These are phyloP conservation scores for Phytophthora fragariae DNA, from an alignment of 352 stramenopile genomes.

Conservation along the genomic window DNA sequence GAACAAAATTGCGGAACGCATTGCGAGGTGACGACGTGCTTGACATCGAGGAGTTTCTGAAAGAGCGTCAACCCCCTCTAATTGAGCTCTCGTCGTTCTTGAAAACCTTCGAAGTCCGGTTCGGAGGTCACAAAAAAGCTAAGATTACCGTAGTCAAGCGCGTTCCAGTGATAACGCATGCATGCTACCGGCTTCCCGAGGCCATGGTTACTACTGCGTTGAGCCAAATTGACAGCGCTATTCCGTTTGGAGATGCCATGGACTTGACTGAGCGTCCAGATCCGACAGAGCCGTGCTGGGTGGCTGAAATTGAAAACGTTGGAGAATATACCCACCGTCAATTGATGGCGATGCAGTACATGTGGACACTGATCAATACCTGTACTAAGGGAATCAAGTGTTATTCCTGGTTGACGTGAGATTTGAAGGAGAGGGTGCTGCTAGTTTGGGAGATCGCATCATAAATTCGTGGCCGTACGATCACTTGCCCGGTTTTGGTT, in stretches of 20 bases:
- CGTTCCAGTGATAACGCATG: neutral
- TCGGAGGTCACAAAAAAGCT: neutral
- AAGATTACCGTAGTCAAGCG: neutral
- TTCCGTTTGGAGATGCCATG: neutral
- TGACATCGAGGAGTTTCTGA: slow-evolving; percentile 6
- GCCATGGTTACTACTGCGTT: neutral
- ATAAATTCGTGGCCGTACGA: neutral
- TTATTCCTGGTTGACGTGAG: neutral
- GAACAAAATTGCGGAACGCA: neutral
- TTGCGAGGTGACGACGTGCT: slow-evolving; percentile 1
- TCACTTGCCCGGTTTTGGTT: neutral
- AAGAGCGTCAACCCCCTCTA: neutral
- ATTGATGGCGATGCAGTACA: neutral
- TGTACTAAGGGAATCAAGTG: neutral
- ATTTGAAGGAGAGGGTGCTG: neutral
- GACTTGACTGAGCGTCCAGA: neutral
- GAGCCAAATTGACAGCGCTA: neutral
- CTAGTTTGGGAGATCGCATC: neutral
- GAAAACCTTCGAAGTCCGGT: neutral
- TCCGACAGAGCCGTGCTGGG: neutral
- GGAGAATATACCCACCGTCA: neutral
- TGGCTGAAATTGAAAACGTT: neutral
- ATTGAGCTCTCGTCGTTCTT: neutral
- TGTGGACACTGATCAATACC: neutral
- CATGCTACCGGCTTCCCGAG: neutral